These are phyloP conservation scores for Aspergillus puulaauensis DNA, from an alignment of 2,329 filamentous ascomycete species.

Conservation along the genomic window DNA sequence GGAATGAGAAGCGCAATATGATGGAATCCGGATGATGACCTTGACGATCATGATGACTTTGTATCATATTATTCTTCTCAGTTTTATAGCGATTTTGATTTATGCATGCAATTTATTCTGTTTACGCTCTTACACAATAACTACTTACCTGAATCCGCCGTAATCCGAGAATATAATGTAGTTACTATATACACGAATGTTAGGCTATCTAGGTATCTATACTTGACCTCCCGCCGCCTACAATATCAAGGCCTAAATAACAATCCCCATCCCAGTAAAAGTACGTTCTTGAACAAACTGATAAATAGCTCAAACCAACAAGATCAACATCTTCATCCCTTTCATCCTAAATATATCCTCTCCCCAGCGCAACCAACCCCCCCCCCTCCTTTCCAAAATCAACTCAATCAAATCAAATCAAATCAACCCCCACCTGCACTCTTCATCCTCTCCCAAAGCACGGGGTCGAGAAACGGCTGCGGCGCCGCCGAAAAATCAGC, in stretches of 20 bases:
- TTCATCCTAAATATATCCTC: background rate
- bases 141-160: background rate
- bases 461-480: conserved; percentile 42
- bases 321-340: background rate
- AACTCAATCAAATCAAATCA: background rate
- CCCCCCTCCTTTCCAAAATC: background rate
- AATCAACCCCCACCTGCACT: background rate
- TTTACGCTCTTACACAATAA: background rate
- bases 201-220: background rate
- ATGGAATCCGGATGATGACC: background rate
- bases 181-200: background rate
- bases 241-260: background rate
- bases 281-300: background rate
- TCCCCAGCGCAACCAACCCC: background rate
- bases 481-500: conserved; percentile 30
- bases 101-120: background rate
- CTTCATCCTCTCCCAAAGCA: conserved; percentile 29
- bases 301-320: background rate
- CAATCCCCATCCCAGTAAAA: background rate
- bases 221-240: background rate
- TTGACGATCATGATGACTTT: conserved; percentile 6
- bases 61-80: conserved; percentile 9
- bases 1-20: background rate
- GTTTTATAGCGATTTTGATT: background rate
- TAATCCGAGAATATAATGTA: background rate